Evolutionary conservation across 1,139 yeast genomes (phyloP), one percentile per base, ranked within the genome.

Genomic region (Geotrichum candidum): DNA sequence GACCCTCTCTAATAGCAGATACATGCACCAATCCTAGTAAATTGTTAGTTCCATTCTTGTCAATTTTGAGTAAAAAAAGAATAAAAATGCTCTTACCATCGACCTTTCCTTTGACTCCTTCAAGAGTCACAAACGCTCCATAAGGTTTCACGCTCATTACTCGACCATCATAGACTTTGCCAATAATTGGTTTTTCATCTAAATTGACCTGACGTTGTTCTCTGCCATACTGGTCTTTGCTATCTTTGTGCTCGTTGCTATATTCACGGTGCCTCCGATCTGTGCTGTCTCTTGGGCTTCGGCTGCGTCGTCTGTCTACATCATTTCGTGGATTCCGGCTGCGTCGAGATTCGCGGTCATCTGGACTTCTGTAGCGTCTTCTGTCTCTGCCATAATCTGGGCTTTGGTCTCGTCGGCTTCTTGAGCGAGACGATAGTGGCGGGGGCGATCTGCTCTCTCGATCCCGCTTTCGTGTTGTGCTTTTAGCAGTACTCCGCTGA

Each of bases 61-160:
- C 41, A 22, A 29, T 27, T 41, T 23, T 51, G n/a, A 23, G 22
- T 15, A 9, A 35, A 23, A 10, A 29, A 33, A 35, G 23, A 31
- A 50, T 1, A 15, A 41, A 33, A 54, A 33, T 9, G 33, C 7
- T 59, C 68, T 57, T 54, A 63, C 96, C 97, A 52, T 81, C 84
- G 1, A 70, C 68, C 62, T 71, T 66, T 54, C 74, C 65, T 70
- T 71, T 63, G 53, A 77, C 66, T 48, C 80, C 82, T 4, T 70
- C 73, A 46, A 86, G 67, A 6, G 83, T 72, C 0, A 91, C 83
- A 71, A 94, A 92, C 0, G 91, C 96, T 0, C 99, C 98, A 73
- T 84, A 92, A 1, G 81, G 73, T 27, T 85, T 83, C 3, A 89
- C 70, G 56, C 82, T 83, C 53, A 78, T 78, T 1, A 92, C 87